These are phyloP conservation scores for Globisporangium alternatum DNA, from an alignment of 352 stramenopile species.

Conservation along the genomic window DNA sequence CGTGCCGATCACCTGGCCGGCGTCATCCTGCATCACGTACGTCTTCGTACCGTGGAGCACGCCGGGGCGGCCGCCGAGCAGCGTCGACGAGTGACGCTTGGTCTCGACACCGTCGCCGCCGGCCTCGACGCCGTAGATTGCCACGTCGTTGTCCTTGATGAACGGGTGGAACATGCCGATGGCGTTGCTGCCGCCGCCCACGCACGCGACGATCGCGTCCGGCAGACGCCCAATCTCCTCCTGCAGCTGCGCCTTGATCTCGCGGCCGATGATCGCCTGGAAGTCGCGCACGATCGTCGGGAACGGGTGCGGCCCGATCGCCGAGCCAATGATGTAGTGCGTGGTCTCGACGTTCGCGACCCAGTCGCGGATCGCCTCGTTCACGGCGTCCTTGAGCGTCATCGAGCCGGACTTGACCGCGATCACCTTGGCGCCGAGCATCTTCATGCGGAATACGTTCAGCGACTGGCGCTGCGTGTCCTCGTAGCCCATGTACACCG, in stretches of 20 bases:
- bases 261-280: slow-evolving; percentile 94
- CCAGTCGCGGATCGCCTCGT: slow-evolving; percentile 98
- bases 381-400: slow-evolving; percentile 99
- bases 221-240: slow-evolving; percentile 95
- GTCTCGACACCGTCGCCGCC: slow-evolving; percentile 92
- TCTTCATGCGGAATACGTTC: slow-evolving; percentile 99
- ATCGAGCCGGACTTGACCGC: slow-evolving; percentile 94
- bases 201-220: slow-evolving; percentile 96
- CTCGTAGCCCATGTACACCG: slow-evolving; percentile 98
- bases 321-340: slow-evolving; percentile 98
- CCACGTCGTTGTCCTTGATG: slow-evolving; percentile 90
- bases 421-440: slow-evolving; percentile 98
- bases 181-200: slow-evolving; percentile 98
- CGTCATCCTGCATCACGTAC: slow-evolving; percentile 96
- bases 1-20: slow-evolving; percentile 94
- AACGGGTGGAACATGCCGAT: slow-evolving; percentile 99
- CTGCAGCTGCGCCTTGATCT: slow-evolving; percentile 93
- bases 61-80: slow-evolving; percentile 92
- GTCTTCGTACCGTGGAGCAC: slow-evolving; percentile 98
- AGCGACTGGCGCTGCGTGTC: slow-evolving; percentile 97
- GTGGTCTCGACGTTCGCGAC: slow-evolving; percentile 98
- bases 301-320: slow-evolving; percentile 97
- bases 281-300: slow-evolving; percentile 98
- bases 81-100: slow-evolving; percentile 92
- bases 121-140: slow-evolving; percentile 96